These are phyloP conservation scores for Debaryomyces psychrophilus DNA, from an alignment of 1,139 yeast species.

Conservation along the genomic window DNA sequence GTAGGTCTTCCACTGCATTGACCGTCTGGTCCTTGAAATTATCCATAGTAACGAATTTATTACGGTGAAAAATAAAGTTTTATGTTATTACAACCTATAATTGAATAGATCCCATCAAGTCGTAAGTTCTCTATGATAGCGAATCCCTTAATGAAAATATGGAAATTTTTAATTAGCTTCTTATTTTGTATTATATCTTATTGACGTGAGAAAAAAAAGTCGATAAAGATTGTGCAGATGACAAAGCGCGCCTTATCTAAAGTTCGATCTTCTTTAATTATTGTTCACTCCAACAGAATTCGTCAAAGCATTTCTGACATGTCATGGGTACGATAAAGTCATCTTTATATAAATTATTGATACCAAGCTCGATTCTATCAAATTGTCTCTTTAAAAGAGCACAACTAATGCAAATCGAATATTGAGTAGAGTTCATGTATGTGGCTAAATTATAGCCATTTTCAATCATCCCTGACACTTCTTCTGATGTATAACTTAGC, in stretches of 20 bases:
- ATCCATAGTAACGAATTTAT: not conserved
- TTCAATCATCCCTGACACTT: slow-evolving; percentile 46
- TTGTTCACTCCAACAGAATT: slow-evolving; percentile 25
- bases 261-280: not conserved
- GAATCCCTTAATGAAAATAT: not conserved
- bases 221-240: slow-evolving; percentile 2
- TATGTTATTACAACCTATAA: not conserved
- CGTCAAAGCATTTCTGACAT: slow-evolving; percentile 25
- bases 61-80: not conserved
- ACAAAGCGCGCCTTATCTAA: not conserved
- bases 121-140: not conserved
- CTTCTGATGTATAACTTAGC: slow-evolving; percentile 47
- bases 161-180: not conserved
- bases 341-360: slow-evolving; percentile 1
- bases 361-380: slow-evolving; percentile 37
- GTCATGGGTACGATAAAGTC: slow-evolving; percentile 19
- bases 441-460: slow-evolving; percentile 60
- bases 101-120: not conserved
- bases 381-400: slow-evolving; percentile 58
- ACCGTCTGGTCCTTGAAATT: not conserved
- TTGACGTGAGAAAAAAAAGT: slow-evolving; percentile 1
- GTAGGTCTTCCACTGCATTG: slow-evolving; percentile 12
- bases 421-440: slow-evolving; percentile 44
- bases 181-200: not conserved
- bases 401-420: slow-evolving; percentile 59